A percentile compares a stretch with the other conserved stretches of the same genome.
Evolutionary conservation across 2,329 filamentous ascomycete genomes (phyloP).

Genomic region (Hypoxylon sp.): DNA sequence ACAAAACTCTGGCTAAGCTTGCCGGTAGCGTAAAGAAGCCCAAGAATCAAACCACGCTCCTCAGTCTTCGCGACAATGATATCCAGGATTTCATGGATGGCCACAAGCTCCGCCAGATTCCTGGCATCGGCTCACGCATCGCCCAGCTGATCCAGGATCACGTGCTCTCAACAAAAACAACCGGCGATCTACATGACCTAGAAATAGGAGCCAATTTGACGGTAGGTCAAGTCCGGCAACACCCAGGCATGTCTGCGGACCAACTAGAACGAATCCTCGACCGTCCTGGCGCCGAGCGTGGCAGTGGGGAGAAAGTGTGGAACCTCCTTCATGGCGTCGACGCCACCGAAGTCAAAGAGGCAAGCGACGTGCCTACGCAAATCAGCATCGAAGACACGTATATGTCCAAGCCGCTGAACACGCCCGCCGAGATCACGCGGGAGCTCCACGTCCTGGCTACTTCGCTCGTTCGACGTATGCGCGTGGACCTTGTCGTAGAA

Average conservation of each 20-base stretch:
- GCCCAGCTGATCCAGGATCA: conserved; percentile 76
- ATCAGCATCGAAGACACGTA: conserved; percentile 98
- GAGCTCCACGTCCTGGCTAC: conserved; percentile 78
- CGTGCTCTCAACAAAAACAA: conserved; percentile 58
- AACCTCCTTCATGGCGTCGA: conserved; percentile 85
- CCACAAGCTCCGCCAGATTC: conserved; percentile 84
- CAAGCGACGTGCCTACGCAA: conserved; percentile 81
- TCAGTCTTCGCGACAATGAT: conserved; percentile 73
- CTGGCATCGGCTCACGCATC: conserved; percentile 88
- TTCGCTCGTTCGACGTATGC: conserved; percentile 84
- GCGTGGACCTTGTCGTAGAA: conserved; percentile 76
- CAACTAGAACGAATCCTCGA: conserved; percentile 77
- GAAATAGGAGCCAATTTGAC: conserved; percentile 65
- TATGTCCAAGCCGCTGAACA: conserved; percentile 74
- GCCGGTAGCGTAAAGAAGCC: conserved; percentile 89
- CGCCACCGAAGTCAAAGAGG: conserved; percentile 78
- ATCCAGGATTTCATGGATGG: conserved; percentile 79
- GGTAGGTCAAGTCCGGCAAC: conserved; percentile 74
- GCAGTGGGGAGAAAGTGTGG: conserved; percentile 82
- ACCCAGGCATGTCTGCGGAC: conserved; percentile 73
- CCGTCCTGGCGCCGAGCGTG: conserved; percentile 78
- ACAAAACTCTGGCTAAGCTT: conserved; percentile 88
- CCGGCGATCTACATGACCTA: conserved; percentile 56
- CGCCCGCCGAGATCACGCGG: conserved; percentile 72
- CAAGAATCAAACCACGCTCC: conserved; percentile 85